These are phyloP conservation scores for Cryphonectria japonica DNA, from an alignment of 2,329 filamentous ascomycete genomes.

Conservation along the genomic window DNA sequence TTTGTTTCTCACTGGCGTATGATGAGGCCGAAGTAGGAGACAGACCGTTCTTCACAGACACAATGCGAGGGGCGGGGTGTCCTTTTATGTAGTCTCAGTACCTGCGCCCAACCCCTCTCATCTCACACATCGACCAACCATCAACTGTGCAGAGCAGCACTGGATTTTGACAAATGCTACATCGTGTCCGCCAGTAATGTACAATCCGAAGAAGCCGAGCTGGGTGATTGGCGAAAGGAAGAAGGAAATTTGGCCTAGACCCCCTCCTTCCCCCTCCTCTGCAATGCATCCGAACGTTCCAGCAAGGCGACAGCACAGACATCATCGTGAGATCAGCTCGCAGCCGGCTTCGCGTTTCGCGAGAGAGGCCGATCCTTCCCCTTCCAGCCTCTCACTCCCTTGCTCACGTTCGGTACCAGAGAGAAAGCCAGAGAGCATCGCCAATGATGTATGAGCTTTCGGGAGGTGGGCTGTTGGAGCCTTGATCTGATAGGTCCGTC, in stretches of 20 bases:
- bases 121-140: neutral
- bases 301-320: constrained; percentile 10
- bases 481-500: constrained; percentile 2
- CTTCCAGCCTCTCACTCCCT: too few species aligned
- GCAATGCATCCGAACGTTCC: constrained; percentile 23
- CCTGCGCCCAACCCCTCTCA: neutral
- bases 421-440: neutral
- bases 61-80: constrained; percentile 1
- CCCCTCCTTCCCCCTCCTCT: too few species aligned
- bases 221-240: neutral
- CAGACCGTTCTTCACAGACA: neutral
- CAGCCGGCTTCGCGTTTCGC: constrained; percentile 17
- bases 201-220: constrained; percentile 17
- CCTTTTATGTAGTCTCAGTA: constrained; percentile 16
- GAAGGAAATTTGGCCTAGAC: neutral
- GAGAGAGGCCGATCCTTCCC: constrained; percentile 12
- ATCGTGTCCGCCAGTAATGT: constrained; percentile 10
- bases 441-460: neutral
- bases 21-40: neutral
- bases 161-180: neutral
- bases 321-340: constrained; percentile 11
- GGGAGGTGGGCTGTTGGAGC: neutral
- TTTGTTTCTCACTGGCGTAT: neutral
- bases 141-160: neutral
- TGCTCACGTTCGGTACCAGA: neutral